Conservation (phyloP, 1,284 basidiomycete species). For the Rhodotorula sp. region DNA sequence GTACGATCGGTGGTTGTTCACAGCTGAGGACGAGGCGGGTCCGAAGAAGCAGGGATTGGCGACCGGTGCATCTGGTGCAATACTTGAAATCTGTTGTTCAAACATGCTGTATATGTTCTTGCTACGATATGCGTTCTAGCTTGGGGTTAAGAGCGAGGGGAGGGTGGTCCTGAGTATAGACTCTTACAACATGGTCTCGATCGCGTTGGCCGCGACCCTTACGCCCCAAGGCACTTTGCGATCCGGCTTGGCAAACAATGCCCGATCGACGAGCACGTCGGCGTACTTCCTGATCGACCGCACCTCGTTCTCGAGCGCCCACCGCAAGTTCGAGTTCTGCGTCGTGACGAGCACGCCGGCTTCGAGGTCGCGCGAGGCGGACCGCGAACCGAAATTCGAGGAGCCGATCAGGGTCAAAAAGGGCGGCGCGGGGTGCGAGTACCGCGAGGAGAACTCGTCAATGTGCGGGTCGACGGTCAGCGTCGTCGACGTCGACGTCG, state of each 20-base stretch:
- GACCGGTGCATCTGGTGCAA: too few species aligned
- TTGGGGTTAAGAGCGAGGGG: too few species aligned
- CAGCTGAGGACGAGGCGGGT: too few species aligned
- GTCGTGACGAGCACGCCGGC: conserved; percentile 82
- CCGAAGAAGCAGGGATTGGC: too few species aligned
- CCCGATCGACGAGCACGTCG: conserved; percentile 51
- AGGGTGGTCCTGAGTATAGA: neutral
- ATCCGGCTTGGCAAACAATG: conserved; percentile 54
- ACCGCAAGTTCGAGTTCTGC: conserved; percentile 53
- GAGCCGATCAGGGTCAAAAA: conserved; percentile 86
- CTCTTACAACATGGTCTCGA: conserved; percentile 25
- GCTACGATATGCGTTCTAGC: neutral
- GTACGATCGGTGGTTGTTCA: too few species aligned
- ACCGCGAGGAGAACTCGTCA: conserved; percentile 27
- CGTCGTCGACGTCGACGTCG: conserved; percentile 44
- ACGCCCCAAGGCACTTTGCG: conserved; percentile 65
- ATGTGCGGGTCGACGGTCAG: conserved; percentile 49
- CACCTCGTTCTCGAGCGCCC: conserved; percentile 54
- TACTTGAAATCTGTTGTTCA: too few species aligned
- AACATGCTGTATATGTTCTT: too few species aligned
- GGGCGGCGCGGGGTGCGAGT: conserved; percentile 45
- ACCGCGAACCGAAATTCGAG: conserved; percentile 91
- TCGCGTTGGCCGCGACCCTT: conserved; percentile 32
- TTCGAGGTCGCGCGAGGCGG: conserved; percentile 86
- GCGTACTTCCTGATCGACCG: conserved; percentile 51